Conservation (phyloP, 2,329 filamentous ascomycete species). For the Aspergillus oerlinghausenensis region DNA sequence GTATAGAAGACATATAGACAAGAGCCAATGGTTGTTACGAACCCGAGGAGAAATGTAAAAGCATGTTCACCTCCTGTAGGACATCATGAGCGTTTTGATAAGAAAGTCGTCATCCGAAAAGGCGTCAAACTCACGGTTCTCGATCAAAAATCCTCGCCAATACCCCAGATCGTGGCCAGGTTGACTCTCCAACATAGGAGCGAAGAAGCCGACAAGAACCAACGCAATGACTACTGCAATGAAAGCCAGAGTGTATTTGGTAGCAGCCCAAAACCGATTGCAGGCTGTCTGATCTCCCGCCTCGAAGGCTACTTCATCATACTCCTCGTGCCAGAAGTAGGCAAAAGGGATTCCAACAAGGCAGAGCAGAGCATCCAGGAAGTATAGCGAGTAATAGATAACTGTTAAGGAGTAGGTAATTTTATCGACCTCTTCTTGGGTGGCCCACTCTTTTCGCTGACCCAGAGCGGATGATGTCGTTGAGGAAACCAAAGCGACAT, state of each 20-base stretch:
- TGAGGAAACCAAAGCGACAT: slow-evolving; percentile 89
- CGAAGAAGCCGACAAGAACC: slow-evolving; percentile 91
- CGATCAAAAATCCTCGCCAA: slow-evolving; percentile 76
- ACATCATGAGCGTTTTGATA: background rate
- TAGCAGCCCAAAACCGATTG: slow-evolving; percentile 71
- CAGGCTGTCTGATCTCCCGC: slow-evolving; percentile 68
- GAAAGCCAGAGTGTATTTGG: slow-evolving; percentile 88
- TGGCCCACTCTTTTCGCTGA: slow-evolving; percentile 91
- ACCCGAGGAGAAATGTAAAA: slow-evolving; percentile 79
- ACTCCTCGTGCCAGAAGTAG: slow-evolving; percentile 98
- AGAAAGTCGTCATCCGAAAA: background rate
- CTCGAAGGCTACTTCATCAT: slow-evolving; percentile 83
- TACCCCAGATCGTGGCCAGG: slow-evolving; percentile 76
- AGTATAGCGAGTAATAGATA: slow-evolving; percentile 91
- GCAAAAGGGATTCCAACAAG: slow-evolving; percentile 87
- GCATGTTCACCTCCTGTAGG: slow-evolving; percentile 75
- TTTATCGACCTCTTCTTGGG: slow-evolving; percentile 68
- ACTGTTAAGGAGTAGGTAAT: slow-evolving; percentile 78
- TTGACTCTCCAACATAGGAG: slow-evolving; percentile 69
- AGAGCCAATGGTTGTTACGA: slow-evolving; percentile 84
- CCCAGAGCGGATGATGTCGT: slow-evolving; percentile 73
- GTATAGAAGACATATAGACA: slow-evolving; percentile 86
- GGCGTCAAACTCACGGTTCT: slow-evolving; percentile 60
- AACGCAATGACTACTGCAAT: slow-evolving; percentile 68
- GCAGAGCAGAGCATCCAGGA: slow-evolving; percentile 83